Base-by-base conservation (phyloP, 2,329 filamentous ascomycete species). In the Fusarium chaquense region DNA sequence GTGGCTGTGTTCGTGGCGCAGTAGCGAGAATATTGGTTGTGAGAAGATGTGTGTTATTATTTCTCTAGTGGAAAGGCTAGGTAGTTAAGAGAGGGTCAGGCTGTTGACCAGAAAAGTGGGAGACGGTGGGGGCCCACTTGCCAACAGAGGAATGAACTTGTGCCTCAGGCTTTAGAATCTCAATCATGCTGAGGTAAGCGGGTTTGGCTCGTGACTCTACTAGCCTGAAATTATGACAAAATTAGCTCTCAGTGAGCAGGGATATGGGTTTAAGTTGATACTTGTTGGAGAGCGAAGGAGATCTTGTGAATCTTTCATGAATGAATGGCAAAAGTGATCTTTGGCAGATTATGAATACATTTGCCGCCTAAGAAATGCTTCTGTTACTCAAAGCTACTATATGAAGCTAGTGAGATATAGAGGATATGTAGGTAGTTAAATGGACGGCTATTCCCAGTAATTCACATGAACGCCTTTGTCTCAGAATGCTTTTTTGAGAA, bases 221-320 rank as follows among this genome's bases (percentile, higher is more conserved):
- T 61, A 28, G 46, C 24, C 51, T 47, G 30, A 36, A 28, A 35
- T 35, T 41, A 26, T 64, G 69, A 69, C 69, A 71, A 71, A 71
- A 71, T 69, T 58, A 62, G 32, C 47, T 50, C 9, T 46, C 44
- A 62, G 47, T 49, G 35, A 43, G 32, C 49, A 65, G 28, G 58
- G 49, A 35, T 44, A 12, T 43, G 22, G 20, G 22, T 28, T 8
- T 24, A 41, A 38, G 53, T 16, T 7, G 56, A 32, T 7, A 44
- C 45, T 60, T 26, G n/a, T 24, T 35, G 26, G 22, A 32, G 30
- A 16, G 22, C 26, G 50, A 58, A 43, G 33, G 51, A 49, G 47
- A 36, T 54, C 65, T 64, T 20, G 20, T 38, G 43, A 36, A 32
- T 43, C 26, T 22, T 51, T 57, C 44, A 30, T 28, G 28, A 46